Base-by-base conservation (phyloP, 495 filamentous ascomycete species). In the Hyphodiscus hymeniophilus region DNA sequence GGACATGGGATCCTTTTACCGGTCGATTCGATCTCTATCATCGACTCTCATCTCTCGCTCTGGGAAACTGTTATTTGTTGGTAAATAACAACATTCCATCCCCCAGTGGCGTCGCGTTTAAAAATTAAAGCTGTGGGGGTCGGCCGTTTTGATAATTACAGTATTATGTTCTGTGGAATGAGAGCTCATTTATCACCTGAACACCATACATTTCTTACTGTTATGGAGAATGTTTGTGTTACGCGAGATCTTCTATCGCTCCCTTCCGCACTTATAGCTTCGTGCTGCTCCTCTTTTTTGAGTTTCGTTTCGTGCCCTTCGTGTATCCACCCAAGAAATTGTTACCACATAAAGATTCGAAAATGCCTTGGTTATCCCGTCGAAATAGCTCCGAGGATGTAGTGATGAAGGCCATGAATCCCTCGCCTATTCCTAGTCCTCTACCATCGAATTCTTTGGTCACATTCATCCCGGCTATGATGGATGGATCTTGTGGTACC, bases 401-500 rank as follows among this genome's bases (percentile, higher is more conserved):
- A 3, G 15, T 28, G 26, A 36, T 36, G 33, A 13, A 13, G 12
- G 3, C 12, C 6, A 17, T 36, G 33, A 13, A 36, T 3, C 5
- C 16, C 13, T 36, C 16, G 16, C 33, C 12, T 13, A 13, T 6
- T 3, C 30, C 13, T 7, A 32, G 30, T 7, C 33, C 16, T 36
- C 13, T 36, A 3, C 12, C 33, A 38, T 24, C 41, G 7, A 41
- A 47, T 0, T 24, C 50, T 8, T 42, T 53, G n/a, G 38, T 63
- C 11, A 63, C 59, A 3, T 63, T 60, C 52, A 58, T 63, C 59
- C 62, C 62, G 2, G 54, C 64, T 1, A 51, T 67, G 0, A 62
- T 54, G 41, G 66, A 69, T 42, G 62, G 59, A 3, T 60, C 64
- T 0, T 62, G 59, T 47, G 64, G 66, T 11, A 67, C 64, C 0